Percentiles rank a stretch among this genome's conserved stretches.
Evolutionary conservation across 2,329 filamentous ascomycete species (phyloP).

Genomic region (Thermoascus crustaceus): DNA sequence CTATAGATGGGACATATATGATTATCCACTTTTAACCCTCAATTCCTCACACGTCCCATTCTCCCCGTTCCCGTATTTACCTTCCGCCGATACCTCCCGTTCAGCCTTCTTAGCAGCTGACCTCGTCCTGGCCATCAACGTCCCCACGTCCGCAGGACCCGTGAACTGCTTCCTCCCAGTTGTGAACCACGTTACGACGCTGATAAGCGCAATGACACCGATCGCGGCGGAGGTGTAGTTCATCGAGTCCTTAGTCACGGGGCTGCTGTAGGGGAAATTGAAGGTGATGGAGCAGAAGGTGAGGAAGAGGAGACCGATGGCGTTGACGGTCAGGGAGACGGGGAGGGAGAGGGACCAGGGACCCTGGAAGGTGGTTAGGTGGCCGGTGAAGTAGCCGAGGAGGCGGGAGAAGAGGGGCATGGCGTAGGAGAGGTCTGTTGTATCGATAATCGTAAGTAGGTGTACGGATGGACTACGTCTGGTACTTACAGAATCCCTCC

Average conservation of each 20-base stretch:
- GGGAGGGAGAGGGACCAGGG: conserved; percentile 36
- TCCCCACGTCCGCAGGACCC: conserved; percentile 30
- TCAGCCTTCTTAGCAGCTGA: neutral
- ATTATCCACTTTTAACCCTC: neutral
- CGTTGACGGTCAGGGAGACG: conserved; percentile 40
- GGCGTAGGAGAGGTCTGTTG: conserved; percentile 47
- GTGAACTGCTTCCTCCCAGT: conserved; percentile 45
- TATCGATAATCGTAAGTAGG: conserved; percentile 3
- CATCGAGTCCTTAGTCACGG: conserved; percentile 49
- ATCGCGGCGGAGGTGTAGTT: conserved; percentile 52
- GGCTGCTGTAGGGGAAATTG: conserved; percentile 46
- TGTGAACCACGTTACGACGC: conserved; percentile 44
- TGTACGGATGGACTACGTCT: neutral
- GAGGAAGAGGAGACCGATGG: conserved; percentile 44
- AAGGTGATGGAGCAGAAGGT: conserved; percentile 49
- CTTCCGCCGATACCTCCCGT: neutral
- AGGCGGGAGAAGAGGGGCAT: conserved; percentile 47
- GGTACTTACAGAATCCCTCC: conserved; percentile 45
- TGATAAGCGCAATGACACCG: conserved; percentile 46
- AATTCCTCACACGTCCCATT: too few relatives aligned
- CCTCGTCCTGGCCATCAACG: neutral
- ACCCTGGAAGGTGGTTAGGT: conserved; percentile 28
- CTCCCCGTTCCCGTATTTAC: neutral
- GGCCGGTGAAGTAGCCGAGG: conserved; percentile 37
- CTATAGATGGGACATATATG: neutral